A percentile compares a stretch with the other conserved stretches of the same genome.
phyloP scores from a whole-genome alignment of 2,329 filamentous ascomycete genomes.

The Scortechinia acanthostroma region DNA sequence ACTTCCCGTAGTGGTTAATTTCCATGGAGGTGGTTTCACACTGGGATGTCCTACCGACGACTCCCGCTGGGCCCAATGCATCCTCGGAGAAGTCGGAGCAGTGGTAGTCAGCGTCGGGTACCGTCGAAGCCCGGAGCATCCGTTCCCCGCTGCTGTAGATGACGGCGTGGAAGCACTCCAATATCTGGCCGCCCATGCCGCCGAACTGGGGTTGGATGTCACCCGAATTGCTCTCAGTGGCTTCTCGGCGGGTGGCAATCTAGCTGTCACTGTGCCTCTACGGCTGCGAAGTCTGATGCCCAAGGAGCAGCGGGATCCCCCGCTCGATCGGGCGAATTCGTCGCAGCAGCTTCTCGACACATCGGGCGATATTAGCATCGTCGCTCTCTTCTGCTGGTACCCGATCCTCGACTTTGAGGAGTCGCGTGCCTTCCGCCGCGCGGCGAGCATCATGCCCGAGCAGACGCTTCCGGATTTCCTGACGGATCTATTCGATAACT shows the following conservation, averaged over 20 bases:
- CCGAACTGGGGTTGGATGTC: constrained; percentile 45
- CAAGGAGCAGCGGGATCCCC: not conserved
- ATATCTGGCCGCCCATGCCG: constrained; percentile 45
- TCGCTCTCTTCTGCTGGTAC: constrained; percentile 53
- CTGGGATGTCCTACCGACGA: constrained; percentile 53
- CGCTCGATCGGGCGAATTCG: constrained; percentile 20
- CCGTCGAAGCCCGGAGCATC: constrained; percentile 49
- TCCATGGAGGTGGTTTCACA: constrained; percentile 58
- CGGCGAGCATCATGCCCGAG: constrained; percentile 41
- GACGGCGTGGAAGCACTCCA: constrained; percentile 55
- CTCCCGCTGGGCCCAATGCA: constrained; percentile 45
- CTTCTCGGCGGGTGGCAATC: constrained; percentile 33
- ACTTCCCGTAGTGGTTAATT: constrained; percentile 53
- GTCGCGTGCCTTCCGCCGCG: constrained; percentile 47
- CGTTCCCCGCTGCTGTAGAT: constrained; percentile 56
- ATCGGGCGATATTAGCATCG: constrained; percentile 32
- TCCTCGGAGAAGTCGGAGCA: constrained; percentile 44
- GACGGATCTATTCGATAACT: constrained; percentile 40
- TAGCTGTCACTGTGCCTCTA: constrained; percentile 47
- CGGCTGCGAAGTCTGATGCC: constrained; percentile 33
- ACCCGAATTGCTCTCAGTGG: constrained; percentile 49
- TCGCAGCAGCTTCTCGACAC: constrained; percentile 13
- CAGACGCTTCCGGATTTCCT: constrained; percentile 39
- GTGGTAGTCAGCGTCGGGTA: constrained; percentile 56
- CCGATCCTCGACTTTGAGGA: constrained; percentile 55